These are phyloP conservation scores for Chaetomiaceae sp. DNA, from an alignment of 2,329 filamentous ascomycete genomes.

Conservation along the genomic window DNA sequence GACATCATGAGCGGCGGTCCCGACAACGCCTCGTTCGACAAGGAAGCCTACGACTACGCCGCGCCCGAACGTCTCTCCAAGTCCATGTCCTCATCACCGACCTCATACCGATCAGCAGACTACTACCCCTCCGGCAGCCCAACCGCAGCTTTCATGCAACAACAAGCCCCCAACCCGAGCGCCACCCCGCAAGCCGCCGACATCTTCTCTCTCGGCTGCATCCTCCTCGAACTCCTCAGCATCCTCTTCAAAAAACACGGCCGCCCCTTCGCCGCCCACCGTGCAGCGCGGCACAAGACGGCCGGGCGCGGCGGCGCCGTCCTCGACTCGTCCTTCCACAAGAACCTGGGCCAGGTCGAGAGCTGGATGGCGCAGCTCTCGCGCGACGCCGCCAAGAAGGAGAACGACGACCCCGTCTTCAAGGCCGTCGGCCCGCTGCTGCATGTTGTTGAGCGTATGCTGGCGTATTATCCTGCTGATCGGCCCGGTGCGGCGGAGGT, in stretches of 20 bases:
- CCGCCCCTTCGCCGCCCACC: slow-evolving; percentile 61
- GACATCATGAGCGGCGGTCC: slow-evolving; percentile 38
- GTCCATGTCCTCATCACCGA: slow-evolving; percentile 25
- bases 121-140: no score
- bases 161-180: slow-evolving; percentile 35
- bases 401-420: slow-evolving; percentile 45
- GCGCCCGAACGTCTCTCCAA: slow-evolving; percentile 62
- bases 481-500: slow-evolving; percentile 50
- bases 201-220: slow-evolving; percentile 67
- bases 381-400: slow-evolving; percentile 52
- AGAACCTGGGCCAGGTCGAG: slow-evolving; percentile 63
- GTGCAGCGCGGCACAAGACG: slow-evolving; percentile 59
- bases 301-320: slow-evolving; percentile 55
- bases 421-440: slow-evolving; percentile 49
- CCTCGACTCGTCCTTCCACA: slow-evolving; percentile 67
- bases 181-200: slow-evolving; percentile 57
- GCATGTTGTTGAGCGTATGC: slow-evolving; percentile 50
- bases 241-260: slow-evolving; percentile 64
- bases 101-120: slow-evolving; percentile 30
- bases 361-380: slow-evolving; percentile 61
- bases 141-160: no score
- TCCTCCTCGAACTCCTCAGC: slow-evolving; percentile 67
- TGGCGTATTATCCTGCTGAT: slow-evolving; percentile 46
- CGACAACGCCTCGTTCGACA: slow-evolving; percentile 52
- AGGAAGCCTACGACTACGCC: slow-evolving; percentile 67